Base-by-base conservation (phyloP, 768 basidiomycete genomes). In the Boletellus emodensis region DNA sequence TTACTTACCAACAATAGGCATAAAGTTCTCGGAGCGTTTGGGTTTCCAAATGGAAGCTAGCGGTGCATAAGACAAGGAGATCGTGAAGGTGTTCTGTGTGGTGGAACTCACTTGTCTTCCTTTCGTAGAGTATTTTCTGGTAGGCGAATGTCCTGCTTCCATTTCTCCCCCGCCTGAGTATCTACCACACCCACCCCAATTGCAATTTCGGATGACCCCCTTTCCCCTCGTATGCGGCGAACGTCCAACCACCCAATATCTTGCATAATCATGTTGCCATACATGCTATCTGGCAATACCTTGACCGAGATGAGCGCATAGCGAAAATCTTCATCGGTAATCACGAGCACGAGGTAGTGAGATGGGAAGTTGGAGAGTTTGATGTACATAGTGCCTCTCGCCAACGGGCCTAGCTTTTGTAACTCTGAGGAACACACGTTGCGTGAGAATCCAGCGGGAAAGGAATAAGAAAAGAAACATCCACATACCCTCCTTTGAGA, bases 311-410 rank as follows among this genome's bases (percentile, higher is more conserved):
- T 85, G 35, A 95, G 75, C 7, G 91, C 94, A 62, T 87, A 94
- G 41, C 82, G 81, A 60, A 92, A 85, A 45, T 84, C 80, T 40
- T 83, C 76, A 51, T 91, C 86, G 0, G 83, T 83, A 54, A 93
- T 81, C 37, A 92, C 84, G 22, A 94, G 77, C 11, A 91, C 89
- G 36, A 96, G 82, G 64, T 91, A 93, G 63, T 94, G 87, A 40
- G 72, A 78, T 1, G 87, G 84, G 61, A 90, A 91, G 51, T 81
- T 86, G 37, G 82, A 63, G 8, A 94, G 76, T 58, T 88, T 85
- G 53, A 94, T 85, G 66, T 84, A 93, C 22, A 94, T 73, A 39
- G 69, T 79, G 35, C 79, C 81, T 40, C 82, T 81, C 18, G 78
- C 74, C 13, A 77, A 66, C 2, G 79, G 71, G 1, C 93, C 91